Evolutionary conservation across 768 basidiomycete species (phyloP), one percentile per base, ranked within the genome.

Genomic region (Imleria badia): DNA sequence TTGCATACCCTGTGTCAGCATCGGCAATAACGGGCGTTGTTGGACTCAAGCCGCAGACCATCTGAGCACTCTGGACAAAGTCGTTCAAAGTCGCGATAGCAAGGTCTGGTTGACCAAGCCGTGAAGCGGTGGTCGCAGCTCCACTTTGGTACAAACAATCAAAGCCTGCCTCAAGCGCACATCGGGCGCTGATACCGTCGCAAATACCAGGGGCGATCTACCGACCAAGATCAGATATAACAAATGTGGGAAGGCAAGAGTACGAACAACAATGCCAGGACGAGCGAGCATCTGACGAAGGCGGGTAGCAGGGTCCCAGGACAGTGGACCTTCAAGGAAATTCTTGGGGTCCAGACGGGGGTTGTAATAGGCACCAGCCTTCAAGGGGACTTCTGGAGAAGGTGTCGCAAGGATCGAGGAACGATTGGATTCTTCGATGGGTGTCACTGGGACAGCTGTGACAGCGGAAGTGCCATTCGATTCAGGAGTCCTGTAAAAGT

Each of bases 101-200:
- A 39, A 90, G 75, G 67, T 90, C 88, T n/a, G 88, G 87, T 64
- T 84, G 83, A 17, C 88, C 88, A 22, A 90, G 76, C 17, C 87
- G 81, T 1, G 89, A 89, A 39, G 89, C 89, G 12, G 88, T 90
- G 1, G 89, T 91, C 14, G 87, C 87, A 46, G 89, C 87, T 47
- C 89, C 89, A 61, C 86, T 89, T 72, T 90, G 89, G 67, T 91
- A 91, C 52, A 90, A 57, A 60, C 88, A 90, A 23, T 79, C 76
- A 61, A 91, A 91, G 19, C 89, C 89, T 35, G 87, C 86, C 72
- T 91, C 89, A 8, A 91, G 70, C 9, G 89, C 89, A 59, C 87
- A 87, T 30, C 89, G 79, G 11, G 88, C 87, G 61, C 86, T 88
- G 63, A 91, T 90, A 46, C 87, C 87, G 52, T 89, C 87, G 52